Percentiles rank a stretch among this genome's conserved stretches.
These are phyloP conservation scores for Westerdykella ornata DNA, from an alignment of 2,329 filamentous ascomycete genomes.

Conservation along the genomic window DNA sequence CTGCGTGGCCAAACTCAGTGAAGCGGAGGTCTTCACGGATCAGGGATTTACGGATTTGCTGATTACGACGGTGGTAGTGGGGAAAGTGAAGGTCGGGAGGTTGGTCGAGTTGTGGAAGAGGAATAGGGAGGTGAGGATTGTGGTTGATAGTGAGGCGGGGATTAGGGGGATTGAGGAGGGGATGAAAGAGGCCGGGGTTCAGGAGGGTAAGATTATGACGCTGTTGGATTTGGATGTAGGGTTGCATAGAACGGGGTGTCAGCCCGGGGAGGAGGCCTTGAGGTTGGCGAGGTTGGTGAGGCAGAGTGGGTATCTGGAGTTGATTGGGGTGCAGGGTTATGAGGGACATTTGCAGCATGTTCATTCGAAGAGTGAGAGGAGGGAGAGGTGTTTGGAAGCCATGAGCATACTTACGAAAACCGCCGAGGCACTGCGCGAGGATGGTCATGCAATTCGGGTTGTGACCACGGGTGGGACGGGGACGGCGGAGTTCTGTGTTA, in stretches of 20 bases:
- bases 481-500: conserved; percentile 49
- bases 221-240: conserved; percentile 49
- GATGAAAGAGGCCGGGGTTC: conserved; percentile 31
- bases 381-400: conserved; percentile 40
- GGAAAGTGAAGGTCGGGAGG: conserved; percentile 41
- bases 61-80: conserved; percentile 49
- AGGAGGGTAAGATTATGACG: conserved; percentile 35
- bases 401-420: conserved; percentile 44
- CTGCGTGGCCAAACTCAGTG: conserved; percentile 49
- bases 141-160: conserved; percentile 44
- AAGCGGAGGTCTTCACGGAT: conserved; percentile 34
- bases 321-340: conserved; percentile 50
- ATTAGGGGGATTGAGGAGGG: conserved; percentile 44
- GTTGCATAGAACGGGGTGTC: conserved; percentile 45
- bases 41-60: conserved; percentile 46
- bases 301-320: conserved; percentile 33
- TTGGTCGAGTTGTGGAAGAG: conserved; percentile 43
- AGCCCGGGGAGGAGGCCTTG: conserved; percentile 38
- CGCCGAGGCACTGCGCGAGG: conserved; percentile 38
- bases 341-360: conserved; percentile 51
- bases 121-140: conserved; percentile 39
- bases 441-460: conserved; percentile 43
- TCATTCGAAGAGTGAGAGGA: conserved; percentile 41
- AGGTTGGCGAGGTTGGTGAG: conserved; percentile 39
- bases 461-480: conserved; percentile 50